Base-by-base conservation (phyloP, 345 rosid genomes). In the Salix udensis region DNA sequence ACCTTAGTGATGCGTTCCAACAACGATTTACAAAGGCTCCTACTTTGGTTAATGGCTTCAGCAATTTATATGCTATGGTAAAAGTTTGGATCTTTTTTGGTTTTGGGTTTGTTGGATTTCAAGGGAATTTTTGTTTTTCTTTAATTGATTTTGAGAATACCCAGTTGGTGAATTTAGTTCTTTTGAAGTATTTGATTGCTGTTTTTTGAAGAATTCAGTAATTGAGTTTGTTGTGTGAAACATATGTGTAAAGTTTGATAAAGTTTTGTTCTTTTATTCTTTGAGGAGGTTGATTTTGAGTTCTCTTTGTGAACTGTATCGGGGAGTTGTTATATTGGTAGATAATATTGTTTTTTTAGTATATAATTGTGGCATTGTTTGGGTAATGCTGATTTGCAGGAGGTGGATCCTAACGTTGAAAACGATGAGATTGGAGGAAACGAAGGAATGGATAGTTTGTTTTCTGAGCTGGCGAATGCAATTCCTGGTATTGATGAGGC, bases 401-500 rank as follows among this genome's bases (percentile, higher is more conserved):
- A 96, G 88, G 97, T 96, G 83, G 99, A 96, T 94, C 99, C 99
- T 77, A 90, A 79, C 1, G 97, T 96, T 67, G 99, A 96, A 77
- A 85, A 88, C 75, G 98, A 95, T 74, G 97, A 91, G 12, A 10
- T 91, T 75, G 89, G 85, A 66, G 83, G 88, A 42, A 65, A 82
- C 0, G 97, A 96, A 65, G 97, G 97, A 77, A 91, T 96, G 97
- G 98, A 94, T 81, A 78, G 86, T 83, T 84, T 96, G 80, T 88
- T 96, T 80, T 89, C 98, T 26, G 99, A 96, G 81, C 83, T 96
- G 55, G 94, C 99, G 0, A 96, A 90, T 90, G 93, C 99, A 0
- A 96, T 96, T 80, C 99, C 99, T 53, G 99, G 99, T 48, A 96
- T 96, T 61, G 99, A 96, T 30, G 98, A 94, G 84, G 99, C 99